Conservation (phyloP, 257 asterid genomes). For the Capsicum chinense region DNA sequence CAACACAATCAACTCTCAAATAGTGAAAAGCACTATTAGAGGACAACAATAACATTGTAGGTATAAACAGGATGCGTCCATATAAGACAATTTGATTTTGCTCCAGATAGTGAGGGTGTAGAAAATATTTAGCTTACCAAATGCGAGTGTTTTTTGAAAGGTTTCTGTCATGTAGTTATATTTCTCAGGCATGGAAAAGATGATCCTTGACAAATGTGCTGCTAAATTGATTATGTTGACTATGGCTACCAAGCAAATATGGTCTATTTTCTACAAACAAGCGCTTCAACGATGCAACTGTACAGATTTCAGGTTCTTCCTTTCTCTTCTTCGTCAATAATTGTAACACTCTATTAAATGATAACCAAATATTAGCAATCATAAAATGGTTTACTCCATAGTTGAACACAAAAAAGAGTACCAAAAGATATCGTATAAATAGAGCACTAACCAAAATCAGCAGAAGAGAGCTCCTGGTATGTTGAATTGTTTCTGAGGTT, state of each 20-base stretch:
- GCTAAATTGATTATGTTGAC: slow-evolving; percentile 65
- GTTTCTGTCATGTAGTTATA: slow-evolving; percentile 82
- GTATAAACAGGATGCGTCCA: slow-evolving; percentile 23
- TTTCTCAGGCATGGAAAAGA: slow-evolving; percentile 85
- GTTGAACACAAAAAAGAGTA: slow-evolving; percentile 19
- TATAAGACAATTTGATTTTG: slow-evolving; percentile 16
- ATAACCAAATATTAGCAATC: slow-evolving; percentile 47
- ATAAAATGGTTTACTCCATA: slow-evolving; percentile 10
- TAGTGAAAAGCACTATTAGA: slow-evolving; percentile 2
- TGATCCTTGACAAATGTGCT: slow-evolving; percentile 54
- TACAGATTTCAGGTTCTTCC: slow-evolving; percentile 74
- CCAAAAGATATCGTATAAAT: neutral
- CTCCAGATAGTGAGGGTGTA: slow-evolving; percentile 32
- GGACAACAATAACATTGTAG: neutral
- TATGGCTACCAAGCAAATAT: slow-evolving; percentile 81
- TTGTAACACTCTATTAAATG: slow-evolving; percentile 65
- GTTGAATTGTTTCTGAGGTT: no score
- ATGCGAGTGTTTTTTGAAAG: slow-evolving; percentile 72
- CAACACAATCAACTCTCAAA: neutral
- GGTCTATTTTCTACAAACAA: slow-evolving; percentile 88
- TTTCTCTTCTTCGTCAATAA: slow-evolving; percentile 66
- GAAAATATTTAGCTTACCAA: slow-evolving; percentile 58
- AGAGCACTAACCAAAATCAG: slow-evolving; percentile 24
- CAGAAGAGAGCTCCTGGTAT: no score
- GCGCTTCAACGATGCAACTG: slow-evolving; percentile 81